A percentile compares a stretch with the other conserved stretches of the same genome.
Conservation (phyloP, 805 yeast species). For the Kazachstania taianensis region DNA sequence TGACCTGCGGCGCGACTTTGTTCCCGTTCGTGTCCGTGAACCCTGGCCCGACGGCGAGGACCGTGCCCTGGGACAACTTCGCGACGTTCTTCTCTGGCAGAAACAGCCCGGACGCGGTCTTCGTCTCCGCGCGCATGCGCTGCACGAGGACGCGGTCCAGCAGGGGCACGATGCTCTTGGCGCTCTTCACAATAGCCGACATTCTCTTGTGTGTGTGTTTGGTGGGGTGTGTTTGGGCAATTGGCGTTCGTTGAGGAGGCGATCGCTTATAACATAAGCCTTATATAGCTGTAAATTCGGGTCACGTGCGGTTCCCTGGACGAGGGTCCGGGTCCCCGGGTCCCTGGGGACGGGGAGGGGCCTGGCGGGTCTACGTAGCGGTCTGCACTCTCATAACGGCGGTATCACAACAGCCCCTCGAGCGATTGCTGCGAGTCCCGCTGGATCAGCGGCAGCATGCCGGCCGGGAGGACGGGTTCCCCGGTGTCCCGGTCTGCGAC, state of each 20-base stretch:
- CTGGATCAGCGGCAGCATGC: slow-evolving; percentile 80
- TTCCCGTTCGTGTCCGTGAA: slow-evolving; percentile 65
- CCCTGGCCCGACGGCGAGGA: slow-evolving; percentile 94
- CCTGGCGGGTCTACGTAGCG: too few species aligned
- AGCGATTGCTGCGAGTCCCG: slow-evolving; percentile 76
- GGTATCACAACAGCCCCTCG: slow-evolving; percentile 45
- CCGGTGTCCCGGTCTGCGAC: slow-evolving; percentile 45
- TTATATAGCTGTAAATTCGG: too few species aligned
- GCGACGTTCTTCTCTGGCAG: slow-evolving; percentile 95
- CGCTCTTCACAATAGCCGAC: slow-evolving; percentile 65
- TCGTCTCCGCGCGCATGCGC: slow-evolving; percentile 80
- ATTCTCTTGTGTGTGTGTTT: slow-evolving; percentile 10
- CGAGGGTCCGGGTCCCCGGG: too few species aligned
- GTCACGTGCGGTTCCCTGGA: too few species aligned
- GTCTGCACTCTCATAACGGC: too few species aligned
- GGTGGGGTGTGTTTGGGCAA: too few species aligned
- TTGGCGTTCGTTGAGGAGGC: too few species aligned
- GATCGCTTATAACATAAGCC: too few species aligned
- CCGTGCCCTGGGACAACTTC: slow-evolving; percentile 86
- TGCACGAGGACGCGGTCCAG: slow-evolving; percentile 95
- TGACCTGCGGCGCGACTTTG: slow-evolving; percentile 60
- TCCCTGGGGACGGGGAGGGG: too few species aligned
- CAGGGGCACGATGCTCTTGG: slow-evolving; percentile 81
- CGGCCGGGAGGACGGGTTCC: slow-evolving; percentile 80
- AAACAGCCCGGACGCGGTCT: slow-evolving; percentile 87